Percentiles rank a stretch among this genome's conserved stretches.
Conservation (phyloP, 2,329 filamentous ascomycete species). For the Colletotrichum cordylinicola region DNA sequence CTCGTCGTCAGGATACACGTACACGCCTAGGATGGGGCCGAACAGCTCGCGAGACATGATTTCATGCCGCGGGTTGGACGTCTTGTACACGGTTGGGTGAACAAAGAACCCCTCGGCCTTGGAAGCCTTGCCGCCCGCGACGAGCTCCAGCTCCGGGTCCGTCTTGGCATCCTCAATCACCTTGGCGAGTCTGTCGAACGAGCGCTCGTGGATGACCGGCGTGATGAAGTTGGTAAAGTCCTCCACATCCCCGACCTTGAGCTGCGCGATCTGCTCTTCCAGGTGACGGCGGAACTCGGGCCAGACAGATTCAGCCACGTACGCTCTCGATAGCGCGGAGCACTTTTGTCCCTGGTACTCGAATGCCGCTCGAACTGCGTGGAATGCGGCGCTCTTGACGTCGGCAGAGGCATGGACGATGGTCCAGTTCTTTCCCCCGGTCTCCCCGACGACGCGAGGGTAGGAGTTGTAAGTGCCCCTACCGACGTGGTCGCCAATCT, state of each 20-base stretch:
- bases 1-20: constrained; percentile 66
- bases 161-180: constrained; percentile 81
- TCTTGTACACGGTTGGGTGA: constrained; percentile 81
- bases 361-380: constrained; percentile 86
- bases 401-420: constrained; percentile 80
- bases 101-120: constrained; percentile 82
- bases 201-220: constrained; percentile 82
- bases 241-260: constrained; percentile 73
- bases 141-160: constrained; percentile 73
- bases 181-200: constrained; percentile 79
- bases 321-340: constrained; percentile 81
- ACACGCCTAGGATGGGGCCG: constrained; percentile 75
- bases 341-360: constrained; percentile 94
- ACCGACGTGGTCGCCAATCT: constrained; percentile 82
- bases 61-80: constrained; percentile 74
- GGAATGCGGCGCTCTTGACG: constrained; percentile 77
- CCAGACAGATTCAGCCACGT: constrained; percentile 79
- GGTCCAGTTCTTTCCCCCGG: constrained; percentile 94
- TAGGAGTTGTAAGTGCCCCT: constrained; percentile 85
- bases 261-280: constrained; percentile 69
- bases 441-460: constrained; percentile 88
- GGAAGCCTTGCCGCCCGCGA: constrained; percentile 81
- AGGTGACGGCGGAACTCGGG: constrained; percentile 72
- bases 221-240: constrained; percentile 83
- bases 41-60: constrained; percentile 83